Evolutionary conservation across 169 alveolate species (phyloP), one percentile per base, ranked within the genome.

Genomic region (Theileria luwenshuni): DNA sequence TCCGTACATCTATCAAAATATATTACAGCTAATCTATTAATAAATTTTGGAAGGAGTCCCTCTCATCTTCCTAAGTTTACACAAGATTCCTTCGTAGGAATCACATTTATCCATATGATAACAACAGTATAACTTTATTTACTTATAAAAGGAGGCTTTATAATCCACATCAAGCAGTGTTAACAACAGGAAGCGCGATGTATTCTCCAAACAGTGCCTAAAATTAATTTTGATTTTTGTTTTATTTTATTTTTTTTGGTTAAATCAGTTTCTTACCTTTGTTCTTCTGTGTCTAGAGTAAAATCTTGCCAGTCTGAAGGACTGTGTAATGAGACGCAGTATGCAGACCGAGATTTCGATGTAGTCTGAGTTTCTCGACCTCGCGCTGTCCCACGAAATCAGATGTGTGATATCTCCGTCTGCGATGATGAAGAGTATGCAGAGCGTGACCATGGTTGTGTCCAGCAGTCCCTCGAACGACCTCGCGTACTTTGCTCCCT

Each of bases 401-500:
- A 42, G 8, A 19, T 60, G 21, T 10, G 30, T 10, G 35, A 38
- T 17, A 56, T 62, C 52, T 6, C 72, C 72, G 41, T 43, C 23
- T 2, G 17, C 17, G 6, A 30, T 68, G 0, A 68, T 54, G 30
- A 28, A 68, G 3, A 38, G 28, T 45, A 68, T 21, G 47, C 76
- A 68, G 19, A 38, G 25, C 54, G 76, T n/a, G 7, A 68, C 47
- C 76, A 68, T 68, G 10, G 48, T 21, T 15, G 49, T 68, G 33
- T 68, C 76, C 15, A 68, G 7, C 35, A 47, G 3, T 1, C 76
- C 76, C 49, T 68, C 76, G 10, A 68, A n/a, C 2, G 76, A 51
- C 30, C 27, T 68, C 25, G 47, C 47, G 47, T 68, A 68, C 74
- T 68, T 68, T 17, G 69, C 15, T 17, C 76, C 76, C 76, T 68